Conservation (phyloP, 805 yeast species). For the Wickerhamiella azymoides region DNA sequence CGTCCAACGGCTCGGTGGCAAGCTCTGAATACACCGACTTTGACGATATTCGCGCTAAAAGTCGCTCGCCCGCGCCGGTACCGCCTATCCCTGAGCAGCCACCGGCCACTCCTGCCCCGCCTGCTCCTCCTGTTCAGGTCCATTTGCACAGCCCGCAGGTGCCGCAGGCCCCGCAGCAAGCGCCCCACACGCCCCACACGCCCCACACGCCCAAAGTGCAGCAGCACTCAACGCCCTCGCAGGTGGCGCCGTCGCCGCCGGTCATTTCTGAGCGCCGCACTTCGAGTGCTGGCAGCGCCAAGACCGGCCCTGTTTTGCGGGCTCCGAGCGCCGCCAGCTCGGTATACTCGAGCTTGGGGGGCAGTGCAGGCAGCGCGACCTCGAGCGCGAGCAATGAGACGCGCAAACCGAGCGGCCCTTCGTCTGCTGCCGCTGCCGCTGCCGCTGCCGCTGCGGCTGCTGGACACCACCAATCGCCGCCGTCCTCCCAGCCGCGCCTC, state of each 20-base stretch:
- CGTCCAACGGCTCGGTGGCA: background rate
- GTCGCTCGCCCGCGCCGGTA: background rate
- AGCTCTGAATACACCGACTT: background rate
- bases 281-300: background rate
- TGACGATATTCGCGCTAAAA: background rate
- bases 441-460: background rate
- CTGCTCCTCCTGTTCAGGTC: too few species aligned
- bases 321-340: background rate
- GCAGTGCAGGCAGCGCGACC: too few species aligned
- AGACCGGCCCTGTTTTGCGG: slow-evolving; percentile 1
- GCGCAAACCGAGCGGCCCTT: background rate
- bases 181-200: too few species aligned
- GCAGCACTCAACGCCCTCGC: too few species aligned
- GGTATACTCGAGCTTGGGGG: background rate
- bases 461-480: too few species aligned
- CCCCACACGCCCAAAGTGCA: too few species aligned
- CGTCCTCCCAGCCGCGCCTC: background rate
- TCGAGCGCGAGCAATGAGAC: too few species aligned
- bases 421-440: background rate
- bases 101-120: too few species aligned
- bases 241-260: background rate
- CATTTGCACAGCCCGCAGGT: too few species aligned
- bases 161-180: too few species aligned
- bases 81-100: background rate
- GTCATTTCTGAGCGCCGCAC: background rate